A percentile compares a stretch with the other conserved stretches of the same genome.
phyloP scores from a whole-genome alignment of 202 grass and related monocot species.

The Carex sylvatica region DNA sequence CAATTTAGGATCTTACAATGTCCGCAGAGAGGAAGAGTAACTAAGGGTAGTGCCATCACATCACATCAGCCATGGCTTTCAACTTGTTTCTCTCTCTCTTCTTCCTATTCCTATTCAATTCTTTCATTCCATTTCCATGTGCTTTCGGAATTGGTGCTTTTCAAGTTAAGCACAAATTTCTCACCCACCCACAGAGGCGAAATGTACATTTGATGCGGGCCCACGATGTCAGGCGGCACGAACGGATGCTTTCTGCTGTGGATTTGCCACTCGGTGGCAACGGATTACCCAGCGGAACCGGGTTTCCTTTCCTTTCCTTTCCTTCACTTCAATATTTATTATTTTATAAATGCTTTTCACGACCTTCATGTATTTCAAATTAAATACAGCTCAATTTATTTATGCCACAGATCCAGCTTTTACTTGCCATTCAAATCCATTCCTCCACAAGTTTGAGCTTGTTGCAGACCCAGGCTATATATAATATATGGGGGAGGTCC shows the following conservation, averaged over 20 bases:
- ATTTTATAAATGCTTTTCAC: background rate
- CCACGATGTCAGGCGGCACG: constrained; percentile 54
- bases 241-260: constrained; percentile 43
- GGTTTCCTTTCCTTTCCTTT: constrained; percentile 38
- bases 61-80: background rate
- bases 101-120: background rate
- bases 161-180: constrained; percentile 67
- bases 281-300: constrained; percentile 72
- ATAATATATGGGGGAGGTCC: background rate
- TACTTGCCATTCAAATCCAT: background rate
- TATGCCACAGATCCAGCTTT: background rate
- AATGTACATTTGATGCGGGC: constrained; percentile 42
- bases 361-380: too few species aligned
- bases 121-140: background rate
- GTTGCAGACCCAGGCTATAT: background rate
- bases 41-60: background rate
- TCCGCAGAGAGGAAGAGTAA: constrained; percentile 1
- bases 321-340: background rate
- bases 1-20: too few species aligned
- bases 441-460: background rate
- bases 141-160: constrained; percentile 50
- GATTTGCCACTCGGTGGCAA: constrained; percentile 76
- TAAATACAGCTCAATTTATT: too few species aligned
- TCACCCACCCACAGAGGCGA: constrained; percentile 8
- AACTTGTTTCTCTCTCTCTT: background rate